A percentile compares a stretch with the other conserved stretches of the same genome.
Conservation (phyloP, 805 yeast species). For the Candida michaelii region DNA sequence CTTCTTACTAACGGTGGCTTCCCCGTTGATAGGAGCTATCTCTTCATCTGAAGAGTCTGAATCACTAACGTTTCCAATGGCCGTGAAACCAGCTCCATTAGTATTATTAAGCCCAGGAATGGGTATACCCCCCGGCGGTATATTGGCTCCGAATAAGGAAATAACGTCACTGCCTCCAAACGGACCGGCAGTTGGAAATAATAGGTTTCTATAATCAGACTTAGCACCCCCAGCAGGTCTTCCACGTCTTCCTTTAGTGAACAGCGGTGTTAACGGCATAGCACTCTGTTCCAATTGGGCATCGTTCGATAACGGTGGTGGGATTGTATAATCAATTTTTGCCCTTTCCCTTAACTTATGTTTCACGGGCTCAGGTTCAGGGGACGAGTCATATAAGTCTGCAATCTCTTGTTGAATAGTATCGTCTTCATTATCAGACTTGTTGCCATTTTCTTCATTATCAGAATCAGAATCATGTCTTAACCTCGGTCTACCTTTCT, state of each 20-base stretch:
- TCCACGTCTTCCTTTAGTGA: slow-evolving; percentile 37
- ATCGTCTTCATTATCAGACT: slow-evolving; percentile 26
- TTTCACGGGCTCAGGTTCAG: slow-evolving; percentile 43
- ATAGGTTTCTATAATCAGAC: slow-evolving; percentile 56
- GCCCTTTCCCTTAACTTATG: slow-evolving; percentile 50
- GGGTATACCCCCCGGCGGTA: slow-evolving; percentile 51
- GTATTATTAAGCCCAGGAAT: slow-evolving; percentile 31
- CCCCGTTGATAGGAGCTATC: slow-evolving; percentile 44
- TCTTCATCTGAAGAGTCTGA: slow-evolving; percentile 68
- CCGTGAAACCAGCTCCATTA: slow-evolving; percentile 22
- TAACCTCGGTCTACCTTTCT: slow-evolving; percentile 16
- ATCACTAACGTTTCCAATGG: slow-evolving; percentile 42
- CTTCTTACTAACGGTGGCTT: slow-evolving; percentile 37
- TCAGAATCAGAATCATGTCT: slow-evolving; percentile 10
- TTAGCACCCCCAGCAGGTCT: slow-evolving; percentile 37
- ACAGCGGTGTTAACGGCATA: slow-evolving; percentile 18
- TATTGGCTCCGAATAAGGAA: slow-evolving; percentile 72
- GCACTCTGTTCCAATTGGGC: slow-evolving; percentile 20
- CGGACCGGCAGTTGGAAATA: slow-evolving; percentile 95
- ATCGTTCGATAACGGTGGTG: slow-evolving; percentile 69
- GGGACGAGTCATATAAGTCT: slow-evolving; percentile 60
- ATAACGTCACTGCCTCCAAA: slow-evolving; percentile 95
- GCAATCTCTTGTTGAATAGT: slow-evolving; percentile 63
- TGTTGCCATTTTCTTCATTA: slow-evolving; percentile 9
- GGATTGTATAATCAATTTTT: slow-evolving; percentile 74